Evolutionary conservation across 2,329 filamentous ascomycete genomes (phyloP), one percentile per base, ranked within the genome.

Genomic region (Neopestalotiopsis sp.): DNA sequence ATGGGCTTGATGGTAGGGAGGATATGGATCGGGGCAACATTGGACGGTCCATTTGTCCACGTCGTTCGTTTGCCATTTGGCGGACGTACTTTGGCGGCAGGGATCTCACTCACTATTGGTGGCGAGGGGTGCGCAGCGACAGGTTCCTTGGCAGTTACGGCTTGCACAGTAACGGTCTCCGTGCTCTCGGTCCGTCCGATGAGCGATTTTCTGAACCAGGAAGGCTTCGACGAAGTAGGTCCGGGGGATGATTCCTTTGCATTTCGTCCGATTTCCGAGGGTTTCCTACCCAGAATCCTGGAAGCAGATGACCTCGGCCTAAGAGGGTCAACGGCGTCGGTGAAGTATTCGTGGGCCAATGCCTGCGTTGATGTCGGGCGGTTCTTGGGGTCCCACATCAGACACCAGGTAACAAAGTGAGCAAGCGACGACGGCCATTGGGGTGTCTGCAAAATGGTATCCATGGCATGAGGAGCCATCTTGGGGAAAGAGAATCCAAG

Each of bases 401-500:
- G 82, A 81, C 96, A 99, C 94, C 94, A 98, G 17, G 96, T 99
- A 69, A 99, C 96, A 77, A 99, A 98, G 69, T 97, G 90, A 76
- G 92, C 92, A 67, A 99, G 86, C 24, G 94, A 92, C 1, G 91
- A 83, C 5, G 96, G 96, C 96, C 96, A 99, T 77, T 97, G 94
- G 17, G 96, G 94, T 32, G 92, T 80, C 77, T 94, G 94, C 7
- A 99, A 86, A 73, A 98, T 96, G 4, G 94, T 97, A 75, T 98
- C 95, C 89, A 99, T 94, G 20, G 95, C 90, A 80, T 98, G 96
- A 65, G 96, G 96, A 28, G 96, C 95, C 96, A 99, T 98, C 90
- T 96, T 98, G 70, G 96, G 96, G 83, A 99, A 99, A 0, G 96
- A 98, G 81, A 99, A 99, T 68, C 96, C 96, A 72, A 99, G 88